phyloP scores from a whole-genome alignment of 345 rosid species.

The Moricandia moricandioides region DNA sequence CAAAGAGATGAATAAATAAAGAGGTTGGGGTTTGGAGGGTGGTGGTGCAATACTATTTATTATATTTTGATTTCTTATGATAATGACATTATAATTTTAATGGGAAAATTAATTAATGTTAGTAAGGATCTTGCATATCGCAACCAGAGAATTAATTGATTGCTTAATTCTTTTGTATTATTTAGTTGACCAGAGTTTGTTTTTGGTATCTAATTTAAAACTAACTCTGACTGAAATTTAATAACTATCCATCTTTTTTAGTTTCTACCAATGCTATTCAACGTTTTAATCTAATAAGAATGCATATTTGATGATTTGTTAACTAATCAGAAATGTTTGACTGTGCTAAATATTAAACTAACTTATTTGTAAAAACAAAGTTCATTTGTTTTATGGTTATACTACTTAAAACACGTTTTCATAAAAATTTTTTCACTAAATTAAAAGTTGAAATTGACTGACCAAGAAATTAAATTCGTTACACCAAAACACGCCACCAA shows the following conservation, averaged over 20 bases:
- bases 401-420: background rate
- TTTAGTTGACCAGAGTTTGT: constrained; percentile 26
- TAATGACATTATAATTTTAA: background rate
- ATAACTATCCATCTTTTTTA: background rate
- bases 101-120: background rate
- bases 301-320: background rate
- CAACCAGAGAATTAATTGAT: constrained; percentile 19
- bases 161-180: constrained; percentile 29
- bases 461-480: constrained; percentile 29
- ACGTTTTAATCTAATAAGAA: background rate
- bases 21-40: constrained; percentile 17
- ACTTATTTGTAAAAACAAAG: too few relatives aligned
- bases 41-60: constrained; percentile 14
- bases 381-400: background rate
- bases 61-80: constrained; percentile 2
- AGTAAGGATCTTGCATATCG: constrained; percentile 32
- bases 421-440: background rate
- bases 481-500: constrained; percentile 30
- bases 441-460: constrained; percentile 21
- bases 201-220: constrained; percentile 7
- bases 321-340: background rate
- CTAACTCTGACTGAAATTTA: background rate
- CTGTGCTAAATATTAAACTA: background rate
- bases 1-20: constrained; percentile 21
- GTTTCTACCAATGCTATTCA: background rate